Conservation (phyloP, 352 stramenopile species). For the Pythium diclinum region DNA sequence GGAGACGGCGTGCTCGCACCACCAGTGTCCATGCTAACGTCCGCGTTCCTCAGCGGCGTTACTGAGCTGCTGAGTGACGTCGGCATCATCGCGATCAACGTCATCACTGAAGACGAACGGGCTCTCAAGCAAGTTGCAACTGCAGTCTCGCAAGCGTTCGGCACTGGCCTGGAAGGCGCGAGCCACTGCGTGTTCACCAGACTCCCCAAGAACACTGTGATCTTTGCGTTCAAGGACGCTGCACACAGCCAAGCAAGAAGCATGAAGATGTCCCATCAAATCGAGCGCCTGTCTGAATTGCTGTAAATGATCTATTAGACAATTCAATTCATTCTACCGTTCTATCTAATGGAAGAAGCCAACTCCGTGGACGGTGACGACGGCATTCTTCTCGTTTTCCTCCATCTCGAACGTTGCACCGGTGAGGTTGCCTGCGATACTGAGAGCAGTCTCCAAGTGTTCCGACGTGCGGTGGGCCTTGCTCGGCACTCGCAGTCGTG, state of each 20-base stretch:
- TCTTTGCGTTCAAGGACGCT: conserved; percentile 2
- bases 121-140: conserved; percentile 30
- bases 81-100: conserved; percentile 55
- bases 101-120: conserved; percentile 44
- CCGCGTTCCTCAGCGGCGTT: conserved; percentile 31
- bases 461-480: conserved; percentile 43
- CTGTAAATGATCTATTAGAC: background rate
- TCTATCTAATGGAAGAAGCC: conserved; percentile 16
- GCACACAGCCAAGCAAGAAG: background rate
- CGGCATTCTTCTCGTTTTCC: conserved; percentile 37
- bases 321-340: no score
- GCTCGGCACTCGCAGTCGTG: conserved; percentile 44
- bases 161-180: background rate
- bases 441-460: conserved; percentile 57
- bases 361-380: conserved; percentile 52
- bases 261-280: background rate
- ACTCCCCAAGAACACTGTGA: conserved; percentile 12
- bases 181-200: background rate
- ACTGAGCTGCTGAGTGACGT: conserved; percentile 29
- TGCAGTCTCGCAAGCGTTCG: background rate
- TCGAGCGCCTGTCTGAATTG: background rate
- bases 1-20: conserved; percentile 34
- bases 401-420: conserved; percentile 36
- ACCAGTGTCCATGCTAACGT: conserved; percentile 43
- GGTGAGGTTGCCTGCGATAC: conserved; percentile 36